phyloP scores from a whole-genome alignment of 495 filamentous ascomycete species.

The Xylaria venustula region DNA sequence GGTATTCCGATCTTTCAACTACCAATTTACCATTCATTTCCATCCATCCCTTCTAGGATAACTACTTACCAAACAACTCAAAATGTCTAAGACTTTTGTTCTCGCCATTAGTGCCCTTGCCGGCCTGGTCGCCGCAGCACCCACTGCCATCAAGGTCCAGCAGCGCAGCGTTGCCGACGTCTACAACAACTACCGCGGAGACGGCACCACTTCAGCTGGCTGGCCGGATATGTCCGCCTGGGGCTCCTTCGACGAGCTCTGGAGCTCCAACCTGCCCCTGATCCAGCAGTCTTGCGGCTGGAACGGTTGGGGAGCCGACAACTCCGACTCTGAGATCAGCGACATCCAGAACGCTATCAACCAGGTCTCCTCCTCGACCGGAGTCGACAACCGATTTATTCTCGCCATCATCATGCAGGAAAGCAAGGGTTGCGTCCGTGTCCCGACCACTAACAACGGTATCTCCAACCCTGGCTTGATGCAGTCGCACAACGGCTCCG shows the following conservation, averaged over 20 bases:
- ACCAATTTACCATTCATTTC: neutral
- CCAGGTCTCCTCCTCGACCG: conserved; percentile 34
- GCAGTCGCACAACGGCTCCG: conserved; percentile 34
- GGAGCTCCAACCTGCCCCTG: conserved; percentile 14
- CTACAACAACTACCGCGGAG: conserved; percentile 14
- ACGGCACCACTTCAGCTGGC: conserved; percentile 16
- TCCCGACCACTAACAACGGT: conserved; percentile 36
- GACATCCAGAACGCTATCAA: conserved; percentile 41
- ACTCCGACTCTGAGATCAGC: conserved; percentile 34
- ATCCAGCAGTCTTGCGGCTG: conserved; percentile 20
- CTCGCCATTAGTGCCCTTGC: neutral
- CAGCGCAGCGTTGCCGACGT: neutral
- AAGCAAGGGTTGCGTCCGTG: conserved; percentile 54
- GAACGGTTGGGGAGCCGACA: conserved; percentile 18
- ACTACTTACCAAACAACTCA: neutral
- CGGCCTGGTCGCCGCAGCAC: conserved; percentile 4
- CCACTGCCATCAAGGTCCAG: neutral
- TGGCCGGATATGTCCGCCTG: conserved; percentile 20
- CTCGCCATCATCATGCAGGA: conserved; percentile 57
- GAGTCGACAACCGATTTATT: conserved; percentile 43
- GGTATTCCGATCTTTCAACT: neutral
- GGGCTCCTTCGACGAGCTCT: conserved; percentile 22
- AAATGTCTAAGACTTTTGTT: conserved; percentile 11
- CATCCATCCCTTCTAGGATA: neutral
- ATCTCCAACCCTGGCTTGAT: conserved; percentile 43